Conservation (phyloP, 2,329 filamentous ascomycete species). For the Alternaria sp. region DNA sequence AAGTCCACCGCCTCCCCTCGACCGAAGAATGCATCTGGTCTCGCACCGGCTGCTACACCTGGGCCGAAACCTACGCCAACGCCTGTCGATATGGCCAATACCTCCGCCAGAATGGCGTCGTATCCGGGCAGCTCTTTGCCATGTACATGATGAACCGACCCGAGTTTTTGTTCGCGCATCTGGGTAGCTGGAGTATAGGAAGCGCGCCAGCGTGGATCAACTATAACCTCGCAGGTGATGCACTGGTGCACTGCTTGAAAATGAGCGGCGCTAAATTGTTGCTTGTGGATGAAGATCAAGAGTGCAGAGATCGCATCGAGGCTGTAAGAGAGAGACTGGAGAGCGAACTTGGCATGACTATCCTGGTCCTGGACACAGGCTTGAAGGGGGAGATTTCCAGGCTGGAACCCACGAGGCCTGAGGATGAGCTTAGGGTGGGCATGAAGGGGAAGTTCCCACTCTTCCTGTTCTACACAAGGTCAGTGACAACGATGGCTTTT, state of each 20-base stretch:
- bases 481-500: constrained; percentile 17
- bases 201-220: constrained; percentile 76
- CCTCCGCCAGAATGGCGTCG: constrained; percentile 59
- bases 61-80: constrained; percentile 52
- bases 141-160: constrained; percentile 73
- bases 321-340: constrained; percentile 59
- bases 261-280: constrained; percentile 62
- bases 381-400: constrained; percentile 59
- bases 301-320: constrained; percentile 65
- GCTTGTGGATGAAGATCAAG: constrained; percentile 58
- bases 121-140: constrained; percentile 67
- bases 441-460: constrained; percentile 65
- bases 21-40: constrained; percentile 72
- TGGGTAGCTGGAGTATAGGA: constrained; percentile 71
- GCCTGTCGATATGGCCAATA: constrained; percentile 52
- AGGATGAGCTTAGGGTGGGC: constrained; percentile 63
- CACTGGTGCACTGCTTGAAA: constrained; percentile 71
- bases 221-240: constrained; percentile 70
- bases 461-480: constrained; percentile 74
- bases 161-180: constrained; percentile 72
- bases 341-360: constrained; percentile 65
- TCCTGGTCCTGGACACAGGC: constrained; percentile 62
- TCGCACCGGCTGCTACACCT: constrained; percentile 60
- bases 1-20: constrained; percentile 59
- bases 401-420: constrained; percentile 61